Evolutionary conservation across 2,329 filamentous ascomycete species (phyloP), one percentile per base, ranked within the genome.

Genomic region (Pyricularia sp.): DNA sequence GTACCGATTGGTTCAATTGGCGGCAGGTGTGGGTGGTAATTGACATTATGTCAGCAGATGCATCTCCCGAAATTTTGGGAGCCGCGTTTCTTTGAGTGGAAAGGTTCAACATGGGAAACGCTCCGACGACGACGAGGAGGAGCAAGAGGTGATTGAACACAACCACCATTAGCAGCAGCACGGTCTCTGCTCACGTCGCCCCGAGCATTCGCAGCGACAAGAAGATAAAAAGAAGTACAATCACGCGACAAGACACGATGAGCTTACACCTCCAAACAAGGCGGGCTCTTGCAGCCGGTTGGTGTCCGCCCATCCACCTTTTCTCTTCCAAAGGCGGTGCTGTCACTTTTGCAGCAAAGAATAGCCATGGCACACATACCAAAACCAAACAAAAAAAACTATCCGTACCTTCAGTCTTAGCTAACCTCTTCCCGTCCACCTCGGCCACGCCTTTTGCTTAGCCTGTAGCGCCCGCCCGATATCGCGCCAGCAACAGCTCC

Each of bases 261-360:
- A 91, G 83, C 80, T 79, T 90, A 74, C 85, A 85, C 78, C 80
- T 88, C 76, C 87, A 89, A 73, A 82, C 87, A 74, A 81, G 87
- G 81, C 86, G 85, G 80, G 80, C 90, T 73, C 81, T 85, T 69
- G 42, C 42, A 50, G 42, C 81, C 82, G 75, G 82, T 84, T 77
- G 86, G 90, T 92, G 83, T 69, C 83, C 72, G 70, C 11, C 31
- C 31, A 58, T n/a, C 58, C 31, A n/a, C 65, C 5, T 10, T 55
- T 65, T 59, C 68, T 33, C 14, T 50, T 17, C 42, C 20, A 50
- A 36, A 11, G 12, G 33, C 42, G 17, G 20, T 50, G 17, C 42
- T 50, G 42, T 11, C 17, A n/a, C 17, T n/a, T n/a, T n/a, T n/a
- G 20, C 17, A n/a, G 42, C 42, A 5, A n/a, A n/a, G 20, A 50